These are phyloP conservation scores for Colletotrichum tanaceti DNA, from an alignment of 2,329 filamentous ascomycete genomes.

Conservation along the genomic window DNA sequence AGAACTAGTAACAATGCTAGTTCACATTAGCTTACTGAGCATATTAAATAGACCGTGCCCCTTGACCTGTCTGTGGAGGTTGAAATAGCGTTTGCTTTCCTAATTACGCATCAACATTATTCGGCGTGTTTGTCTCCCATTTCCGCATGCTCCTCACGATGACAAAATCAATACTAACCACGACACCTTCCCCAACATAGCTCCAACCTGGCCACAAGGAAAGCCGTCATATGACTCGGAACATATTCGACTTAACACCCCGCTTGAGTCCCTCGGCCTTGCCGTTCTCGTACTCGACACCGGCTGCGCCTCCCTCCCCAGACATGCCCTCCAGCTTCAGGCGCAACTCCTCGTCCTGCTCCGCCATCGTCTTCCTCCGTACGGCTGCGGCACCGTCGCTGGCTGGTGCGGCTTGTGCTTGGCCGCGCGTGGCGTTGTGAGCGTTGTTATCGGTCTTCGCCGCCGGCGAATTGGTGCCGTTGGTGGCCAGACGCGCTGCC, in stretches of 20 bases:
- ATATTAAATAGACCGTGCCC: too few species aligned
- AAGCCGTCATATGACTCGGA: conserved; percentile 68
- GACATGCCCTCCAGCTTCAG: conserved; percentile 73
- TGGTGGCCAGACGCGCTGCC: conserved; percentile 18
- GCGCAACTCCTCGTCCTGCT: conserved; percentile 75
- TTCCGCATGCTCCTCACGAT: neutral
- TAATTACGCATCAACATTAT: too few species aligned
- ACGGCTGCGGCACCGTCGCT: too few species aligned
- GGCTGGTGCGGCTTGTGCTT: neutral
- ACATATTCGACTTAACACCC: conserved; percentile 81
- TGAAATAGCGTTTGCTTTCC: too few species aligned
- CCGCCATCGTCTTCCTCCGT: conserved; percentile 64
- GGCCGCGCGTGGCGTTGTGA: neutral
- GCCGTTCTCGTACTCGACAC: conserved; percentile 81
- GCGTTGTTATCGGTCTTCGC: neutral
- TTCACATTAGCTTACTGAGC: too few species aligned
- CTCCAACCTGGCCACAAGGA: too few species aligned
- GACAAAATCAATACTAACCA: neutral
- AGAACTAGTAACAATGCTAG: too few species aligned
- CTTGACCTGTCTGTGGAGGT: too few species aligned
- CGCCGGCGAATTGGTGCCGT: conserved; percentile 1
- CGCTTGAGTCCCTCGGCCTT: conserved; percentile 78
- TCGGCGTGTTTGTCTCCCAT: too few species aligned
- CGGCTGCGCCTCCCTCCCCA: conserved; percentile 77
- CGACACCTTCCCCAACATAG: too few species aligned